Conservation (phyloP, 2,329 filamentous ascomycete genomes). For the Ascochyta lentis region DNA sequence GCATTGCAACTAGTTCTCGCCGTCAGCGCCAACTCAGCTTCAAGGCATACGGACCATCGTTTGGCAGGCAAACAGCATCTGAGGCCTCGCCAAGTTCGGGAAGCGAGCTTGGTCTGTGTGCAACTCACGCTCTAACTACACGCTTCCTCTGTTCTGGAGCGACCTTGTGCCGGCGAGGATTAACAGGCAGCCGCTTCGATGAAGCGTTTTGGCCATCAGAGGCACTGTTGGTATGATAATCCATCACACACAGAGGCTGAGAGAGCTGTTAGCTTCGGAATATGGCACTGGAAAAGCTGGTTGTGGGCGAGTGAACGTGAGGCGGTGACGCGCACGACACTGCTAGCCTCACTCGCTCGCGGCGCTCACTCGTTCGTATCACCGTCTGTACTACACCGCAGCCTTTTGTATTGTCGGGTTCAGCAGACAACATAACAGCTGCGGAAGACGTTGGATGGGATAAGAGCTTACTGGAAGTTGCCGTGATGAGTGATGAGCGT, state of each 20-base stretch:
- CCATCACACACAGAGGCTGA: conserved; percentile 3
- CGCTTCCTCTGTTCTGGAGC: conserved; percentile 20
- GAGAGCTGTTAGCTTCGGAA: background rate
- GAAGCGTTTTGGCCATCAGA: conserved; percentile 4
- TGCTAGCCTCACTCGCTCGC: conserved; percentile 5
- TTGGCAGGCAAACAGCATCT: background rate
- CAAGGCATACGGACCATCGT: background rate
- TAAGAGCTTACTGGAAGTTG: conserved; percentile 6
- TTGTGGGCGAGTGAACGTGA: conserved; percentile 1
- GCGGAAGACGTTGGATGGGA: background rate
- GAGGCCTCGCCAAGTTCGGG: background rate
- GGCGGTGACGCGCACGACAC: conserved; percentile 12
- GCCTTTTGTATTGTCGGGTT: background rate
- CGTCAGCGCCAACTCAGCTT: background rate
- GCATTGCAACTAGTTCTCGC: conserved; percentile 30
- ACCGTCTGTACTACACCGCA: conserved; percentile 9
- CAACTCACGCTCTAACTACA: conserved; percentile 22
- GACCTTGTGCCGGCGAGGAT: conserved; percentile 24
- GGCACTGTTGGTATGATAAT: background rate
- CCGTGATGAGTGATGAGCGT: background rate
- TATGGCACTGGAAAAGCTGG: conserved; percentile 1
- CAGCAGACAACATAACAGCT: background rate
- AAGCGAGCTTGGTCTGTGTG: background rate
- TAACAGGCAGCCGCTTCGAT: conserved; percentile 21
- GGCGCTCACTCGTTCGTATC: conserved; percentile 7